Conservation (phyloP, 73 alveolate species). For the Paramecium tetraurelia region DNA sequence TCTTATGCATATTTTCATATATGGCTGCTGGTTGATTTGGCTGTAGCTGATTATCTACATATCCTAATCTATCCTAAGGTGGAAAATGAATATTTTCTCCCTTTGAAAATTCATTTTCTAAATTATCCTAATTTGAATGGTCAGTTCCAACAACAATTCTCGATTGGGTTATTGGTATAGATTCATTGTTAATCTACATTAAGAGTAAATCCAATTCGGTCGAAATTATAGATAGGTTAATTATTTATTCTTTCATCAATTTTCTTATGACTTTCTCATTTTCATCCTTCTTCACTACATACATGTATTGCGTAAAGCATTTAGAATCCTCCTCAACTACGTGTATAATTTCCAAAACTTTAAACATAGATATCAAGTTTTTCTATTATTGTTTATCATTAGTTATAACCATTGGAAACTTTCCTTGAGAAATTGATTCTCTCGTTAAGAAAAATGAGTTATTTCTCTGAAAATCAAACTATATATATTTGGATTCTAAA, state of each 20-base stretch:
- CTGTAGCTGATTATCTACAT: not conserved
- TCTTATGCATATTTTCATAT: not conserved
- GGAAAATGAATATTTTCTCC: constrained; percentile 22
- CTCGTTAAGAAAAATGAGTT: not conserved
- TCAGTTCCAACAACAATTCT: not conserved
- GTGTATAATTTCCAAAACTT: not conserved
- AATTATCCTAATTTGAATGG: not conserved
- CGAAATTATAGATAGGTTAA: not conserved
- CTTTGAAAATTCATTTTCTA: not conserved
- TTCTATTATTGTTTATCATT: not conserved
- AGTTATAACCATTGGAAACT: not conserved
- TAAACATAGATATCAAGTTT: not conserved
- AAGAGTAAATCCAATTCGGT: not conserved
- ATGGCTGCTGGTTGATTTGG: not conserved
- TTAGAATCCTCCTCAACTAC: not conserved
- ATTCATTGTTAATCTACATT: not conserved
- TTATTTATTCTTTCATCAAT: constrained; percentile 16
- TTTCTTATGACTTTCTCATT: not conserved
- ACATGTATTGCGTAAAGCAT: not conserved
- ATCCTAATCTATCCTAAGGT: constrained; percentile 20
- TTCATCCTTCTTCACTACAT: not conserved
- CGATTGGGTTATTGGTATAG: not conserved
- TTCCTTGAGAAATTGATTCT: not conserved
- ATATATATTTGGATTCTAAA: not conserved
- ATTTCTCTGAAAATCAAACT: not conserved